phyloP scores from a whole-genome alignment of 2,329 filamentous ascomycete species.

The Fusarium decemcellulare region DNA sequence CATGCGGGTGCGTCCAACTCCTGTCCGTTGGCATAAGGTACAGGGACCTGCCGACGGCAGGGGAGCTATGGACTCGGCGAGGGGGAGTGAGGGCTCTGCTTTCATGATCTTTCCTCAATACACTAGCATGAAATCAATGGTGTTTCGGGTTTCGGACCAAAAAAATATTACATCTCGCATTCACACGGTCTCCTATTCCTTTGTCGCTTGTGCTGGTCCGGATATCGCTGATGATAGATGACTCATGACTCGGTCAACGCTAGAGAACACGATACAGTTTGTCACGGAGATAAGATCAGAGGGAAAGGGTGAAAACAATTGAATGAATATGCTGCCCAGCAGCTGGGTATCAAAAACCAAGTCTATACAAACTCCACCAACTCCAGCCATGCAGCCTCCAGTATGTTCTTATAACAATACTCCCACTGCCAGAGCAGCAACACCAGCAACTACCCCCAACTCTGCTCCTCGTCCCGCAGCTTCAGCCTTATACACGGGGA shows the following conservation, averaged over 20 bases:
- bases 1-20: slow-evolving; percentile 46
- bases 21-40: slow-evolving; percentile 42
- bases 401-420: slow-evolving; percentile 19
- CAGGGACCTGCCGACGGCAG: slow-evolving; percentile 46
- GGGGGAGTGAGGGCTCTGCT: slow-evolving; percentile 44
- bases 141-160: slow-evolving; percentile 59
- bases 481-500: slow-evolving; percentile 49
- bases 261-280: neutral
- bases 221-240: slow-evolving; percentile 9
- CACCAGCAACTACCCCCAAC: slow-evolving; percentile 33
- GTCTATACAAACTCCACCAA: slow-evolving; percentile 35
- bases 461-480: slow-evolving; percentile 38
- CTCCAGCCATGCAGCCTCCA: slow-evolving; percentile 18
- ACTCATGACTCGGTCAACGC: slow-evolving; percentile 19
- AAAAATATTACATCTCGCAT: slow-evolving; percentile 45
- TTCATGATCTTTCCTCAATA: slow-evolving; percentile 52
- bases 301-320: neutral
- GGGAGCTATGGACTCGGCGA: slow-evolving; percentile 49
- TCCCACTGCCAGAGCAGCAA: slow-evolving; percentile 25
- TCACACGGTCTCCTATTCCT: slow-evolving; percentile 10
- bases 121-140: slow-evolving; percentile 61
- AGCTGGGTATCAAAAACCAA: slow-evolving; percentile 37
- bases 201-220: neutral
- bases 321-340: slow-evolving; percentile 30
- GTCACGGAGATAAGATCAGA: neutral